Percentiles rank a stretch among this genome's conserved stretches.
Evolutionary conservation across 2,329 filamentous ascomycete genomes (phyloP).

Genomic region (Anthostomella pinea): DNA sequence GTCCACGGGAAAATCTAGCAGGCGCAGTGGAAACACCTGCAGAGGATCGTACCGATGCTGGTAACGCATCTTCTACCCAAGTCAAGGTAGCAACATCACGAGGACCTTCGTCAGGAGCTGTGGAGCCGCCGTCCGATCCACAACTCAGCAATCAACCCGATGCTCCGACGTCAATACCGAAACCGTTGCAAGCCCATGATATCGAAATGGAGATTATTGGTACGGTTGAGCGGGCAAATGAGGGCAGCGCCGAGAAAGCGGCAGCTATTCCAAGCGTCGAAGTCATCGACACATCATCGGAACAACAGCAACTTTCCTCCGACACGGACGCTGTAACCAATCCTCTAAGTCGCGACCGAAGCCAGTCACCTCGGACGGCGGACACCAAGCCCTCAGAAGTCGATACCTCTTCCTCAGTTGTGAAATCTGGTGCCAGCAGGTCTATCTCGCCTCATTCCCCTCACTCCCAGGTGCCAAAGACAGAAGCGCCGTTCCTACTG

Average conservation of each 20-base stretch:
- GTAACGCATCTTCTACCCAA: no score
- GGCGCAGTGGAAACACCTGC: no score
- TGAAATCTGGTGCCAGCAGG: conserved; percentile 34
- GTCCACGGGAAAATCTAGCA: no score
- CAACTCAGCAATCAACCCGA: conserved; percentile 17
- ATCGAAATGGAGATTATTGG: conserved; percentile 24
- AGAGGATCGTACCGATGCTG: no score
- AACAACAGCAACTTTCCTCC: conserved; percentile 35
- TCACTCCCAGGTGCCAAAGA: conserved; percentile 49
- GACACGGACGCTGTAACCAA: conserved; percentile 44
- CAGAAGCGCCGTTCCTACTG: conserved; percentile 75
- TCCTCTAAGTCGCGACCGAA: conserved; percentile 42
- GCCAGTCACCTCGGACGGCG: conserved; percentile 46
- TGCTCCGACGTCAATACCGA: conserved; percentile 14
- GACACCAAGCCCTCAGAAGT: conserved; percentile 52
- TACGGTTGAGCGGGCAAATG: conserved; percentile 20
- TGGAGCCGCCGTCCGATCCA: conserved; percentile 13
- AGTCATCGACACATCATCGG: conserved; percentile 18
- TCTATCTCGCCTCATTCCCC: conserved; percentile 37
- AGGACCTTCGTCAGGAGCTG: not conserved
- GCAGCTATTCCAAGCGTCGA: conserved; percentile 25
- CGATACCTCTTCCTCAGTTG: conserved; percentile 40
- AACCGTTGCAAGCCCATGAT: conserved; percentile 19
- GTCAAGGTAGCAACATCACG: no score
- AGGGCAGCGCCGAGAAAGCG: conserved; percentile 4